Percentiles rank a stretch among this genome's conserved stretches.
Conservation (phyloP, 805 yeast species). For the Deakozyma indianensis region DNA sequence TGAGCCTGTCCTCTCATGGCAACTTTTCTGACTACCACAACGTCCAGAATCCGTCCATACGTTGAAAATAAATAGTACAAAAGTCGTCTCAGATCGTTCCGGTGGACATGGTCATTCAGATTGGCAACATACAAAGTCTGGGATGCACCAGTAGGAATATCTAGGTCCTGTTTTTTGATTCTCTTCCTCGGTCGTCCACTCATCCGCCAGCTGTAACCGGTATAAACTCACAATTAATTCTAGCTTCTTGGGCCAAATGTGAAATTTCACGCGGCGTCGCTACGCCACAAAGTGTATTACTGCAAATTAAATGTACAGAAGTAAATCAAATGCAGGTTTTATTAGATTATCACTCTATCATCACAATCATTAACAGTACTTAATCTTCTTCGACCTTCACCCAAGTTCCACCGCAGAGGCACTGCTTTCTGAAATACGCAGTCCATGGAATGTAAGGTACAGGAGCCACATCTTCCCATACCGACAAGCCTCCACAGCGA, state of each 20-base stretch:
- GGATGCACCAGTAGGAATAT: not conserved
- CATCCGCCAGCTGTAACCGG: not conserved
- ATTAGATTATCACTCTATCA: too few species aligned
- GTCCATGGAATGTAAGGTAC: slow-evolving; percentile 29
- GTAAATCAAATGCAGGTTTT: too few species aligned
- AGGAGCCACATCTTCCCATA: slow-evolving; percentile 25
- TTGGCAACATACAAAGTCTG: not conserved
- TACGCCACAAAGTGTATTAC: too few species aligned
- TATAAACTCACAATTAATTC: not conserved
- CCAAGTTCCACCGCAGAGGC: slow-evolving; percentile 67
- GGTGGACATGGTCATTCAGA: not conserved
- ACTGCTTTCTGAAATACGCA: slow-evolving; percentile 54
- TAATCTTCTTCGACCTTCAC: not conserved
- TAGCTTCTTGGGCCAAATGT: not conserved
- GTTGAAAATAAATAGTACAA: not conserved
- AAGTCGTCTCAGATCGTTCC: not conserved
- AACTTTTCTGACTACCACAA: not conserved
- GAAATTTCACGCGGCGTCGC: not conserved
- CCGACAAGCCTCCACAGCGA: slow-evolving; percentile 35
- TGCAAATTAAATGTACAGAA: too few species aligned
- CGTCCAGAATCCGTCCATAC: not conserved
- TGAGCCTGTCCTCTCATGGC: not conserved
- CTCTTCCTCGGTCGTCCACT: not conserved
- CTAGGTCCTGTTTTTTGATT: not conserved
- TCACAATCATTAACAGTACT: not conserved